Evolutionary conservation across 1,139 yeast genomes (phyloP).

Genomic region (Yamadazyma atmosphaerica): DNA sequence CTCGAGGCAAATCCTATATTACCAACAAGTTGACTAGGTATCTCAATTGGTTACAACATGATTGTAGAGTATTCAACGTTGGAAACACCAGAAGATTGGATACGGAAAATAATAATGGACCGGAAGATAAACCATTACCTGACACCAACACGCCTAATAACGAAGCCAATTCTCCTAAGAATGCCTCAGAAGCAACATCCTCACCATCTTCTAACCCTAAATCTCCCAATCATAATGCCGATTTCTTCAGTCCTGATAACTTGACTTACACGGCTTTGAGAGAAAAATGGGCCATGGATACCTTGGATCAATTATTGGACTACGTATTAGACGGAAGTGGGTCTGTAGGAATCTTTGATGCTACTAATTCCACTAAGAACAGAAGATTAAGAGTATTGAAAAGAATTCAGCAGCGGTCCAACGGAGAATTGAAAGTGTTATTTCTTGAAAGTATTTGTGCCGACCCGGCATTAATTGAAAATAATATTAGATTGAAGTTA

Average conservation of each 20-base stretch:
- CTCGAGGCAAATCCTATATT: constrained; percentile 89
- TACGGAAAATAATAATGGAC: constrained; percentile 62
- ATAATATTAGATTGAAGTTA: constrained; percentile 79
- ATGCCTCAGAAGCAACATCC: neutral
- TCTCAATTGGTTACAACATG: constrained; percentile 90
- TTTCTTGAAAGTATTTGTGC: constrained; percentile 88
- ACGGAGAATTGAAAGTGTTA: constrained; percentile 75
- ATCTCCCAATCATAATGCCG: constrained; percentile 60
- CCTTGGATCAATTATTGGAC: constrained; percentile 79
- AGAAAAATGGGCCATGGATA: constrained; percentile 96
- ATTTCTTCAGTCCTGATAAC: constrained; percentile 84
- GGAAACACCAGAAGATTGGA: constrained; percentile 88
- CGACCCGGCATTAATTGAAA: constrained; percentile 72
- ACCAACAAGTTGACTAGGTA: constrained; percentile 87
- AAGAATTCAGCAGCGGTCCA: constrained; percentile 67
- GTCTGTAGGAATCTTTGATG: constrained; percentile 93
- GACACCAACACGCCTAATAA: constrained; percentile 50
- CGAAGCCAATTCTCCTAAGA: constrained; percentile 17
- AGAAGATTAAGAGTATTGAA: constrained; percentile 70
- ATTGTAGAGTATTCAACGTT: constrained; percentile 86
- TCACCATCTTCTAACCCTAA: constrained; percentile 9
- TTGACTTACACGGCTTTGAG: constrained; percentile 62
- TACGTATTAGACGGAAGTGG: constrained; percentile 81
- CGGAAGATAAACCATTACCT: constrained; percentile 70
- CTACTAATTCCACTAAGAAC: constrained; percentile 83